Percentiles rank a stretch among this genome's conserved stretches.
Conservation (phyloP, 257 asterid species). For the Hygrophila difformis region DNA sequence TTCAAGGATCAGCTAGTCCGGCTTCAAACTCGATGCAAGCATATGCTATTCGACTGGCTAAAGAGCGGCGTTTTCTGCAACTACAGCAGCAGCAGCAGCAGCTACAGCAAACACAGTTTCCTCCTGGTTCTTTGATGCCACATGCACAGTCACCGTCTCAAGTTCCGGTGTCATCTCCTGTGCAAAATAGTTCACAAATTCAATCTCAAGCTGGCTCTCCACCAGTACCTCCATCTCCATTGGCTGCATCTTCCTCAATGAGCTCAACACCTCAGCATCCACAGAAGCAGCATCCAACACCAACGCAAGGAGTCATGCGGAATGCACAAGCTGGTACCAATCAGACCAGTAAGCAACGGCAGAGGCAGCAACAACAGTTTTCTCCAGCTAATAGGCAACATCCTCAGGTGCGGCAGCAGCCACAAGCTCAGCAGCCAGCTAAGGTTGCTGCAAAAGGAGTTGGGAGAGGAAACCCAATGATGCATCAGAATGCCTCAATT, state of each 20-base stretch:
- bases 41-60: slow-evolving; percentile 63
- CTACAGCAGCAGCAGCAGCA: slow-evolving; percentile 32
- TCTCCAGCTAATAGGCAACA: slow-evolving; percentile 37
- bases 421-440: slow-evolving; percentile 55
- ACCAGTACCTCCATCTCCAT: slow-evolving; percentile 43
- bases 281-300: slow-evolving; percentile 59
- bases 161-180: slow-evolving; percentile 52
- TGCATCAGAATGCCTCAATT: slow-evolving; percentile 42
- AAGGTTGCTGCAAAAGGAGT: slow-evolving; percentile 62
- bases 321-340: slow-evolving; percentile 42
- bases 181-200: slow-evolving; percentile 47
- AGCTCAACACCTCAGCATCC: slow-evolving; percentile 44
- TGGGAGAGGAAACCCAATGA: slow-evolving; percentile 48
- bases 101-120: slow-evolving; percentile 36
- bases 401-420: slow-evolving; percentile 55
- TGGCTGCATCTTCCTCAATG: slow-evolving; percentile 40
- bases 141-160: slow-evolving; percentile 57
- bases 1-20: slow-evolving; percentile 61
- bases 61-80: slow-evolving; percentile 67
- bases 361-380: slow-evolving; percentile 29
- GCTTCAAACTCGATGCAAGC: slow-evolving; percentile 59
- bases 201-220: slow-evolving; percentile 45
- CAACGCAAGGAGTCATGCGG: slow-evolving; percentile 47
- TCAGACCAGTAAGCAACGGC: slow-evolving; percentile 38
- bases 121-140: slow-evolving; percentile 45